phyloP scores from a whole-genome alignment of 129 eudicot genomes.

The Ambrosia trifida region DNA sequence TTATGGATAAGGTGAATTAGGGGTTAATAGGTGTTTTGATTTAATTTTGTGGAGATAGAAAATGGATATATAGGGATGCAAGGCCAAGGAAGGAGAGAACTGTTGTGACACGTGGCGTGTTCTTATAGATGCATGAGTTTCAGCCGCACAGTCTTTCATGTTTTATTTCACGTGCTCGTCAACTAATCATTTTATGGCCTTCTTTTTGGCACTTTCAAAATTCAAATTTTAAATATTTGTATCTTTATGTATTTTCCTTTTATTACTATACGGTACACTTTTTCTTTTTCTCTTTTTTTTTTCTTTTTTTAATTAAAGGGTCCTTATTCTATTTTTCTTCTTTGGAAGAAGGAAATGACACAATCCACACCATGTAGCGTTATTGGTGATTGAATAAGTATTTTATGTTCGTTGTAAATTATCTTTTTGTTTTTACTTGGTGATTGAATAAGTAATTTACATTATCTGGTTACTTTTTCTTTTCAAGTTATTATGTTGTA shows the following conservation, averaged over 20 bases:
- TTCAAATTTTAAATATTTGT: background rate
- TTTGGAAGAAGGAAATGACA: no score
- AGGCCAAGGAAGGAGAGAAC: background rate
- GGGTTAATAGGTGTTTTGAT: slow-evolving; percentile 27
- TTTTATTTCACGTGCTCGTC: slow-evolving; percentile 21
- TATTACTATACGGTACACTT: no score
- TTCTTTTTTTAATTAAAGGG: no score
- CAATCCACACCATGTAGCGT: no score
- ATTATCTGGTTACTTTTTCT: background rate
- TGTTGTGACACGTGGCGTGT: slow-evolving; percentile 24
- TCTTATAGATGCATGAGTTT: slow-evolving; percentile 8
- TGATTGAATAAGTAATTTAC: background rate
- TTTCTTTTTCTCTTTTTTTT: no score
- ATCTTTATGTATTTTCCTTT: background rate
- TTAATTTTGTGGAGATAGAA: slow-evolving; percentile 1
- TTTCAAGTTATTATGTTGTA: background rate
- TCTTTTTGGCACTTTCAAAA: background rate
- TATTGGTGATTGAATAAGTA: background rate
- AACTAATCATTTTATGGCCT: background rate
- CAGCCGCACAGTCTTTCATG: slow-evolving; percentile 17
- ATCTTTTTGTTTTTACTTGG: background rate
- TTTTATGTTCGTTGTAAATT: no score
- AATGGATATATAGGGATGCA: slow-evolving; percentile 15
- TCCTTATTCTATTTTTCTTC: no score
- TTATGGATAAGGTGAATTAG: slow-evolving; percentile 8